Conservation (phyloP, 306 rosid species). For the Trichosanthes cucumerina region DNA sequence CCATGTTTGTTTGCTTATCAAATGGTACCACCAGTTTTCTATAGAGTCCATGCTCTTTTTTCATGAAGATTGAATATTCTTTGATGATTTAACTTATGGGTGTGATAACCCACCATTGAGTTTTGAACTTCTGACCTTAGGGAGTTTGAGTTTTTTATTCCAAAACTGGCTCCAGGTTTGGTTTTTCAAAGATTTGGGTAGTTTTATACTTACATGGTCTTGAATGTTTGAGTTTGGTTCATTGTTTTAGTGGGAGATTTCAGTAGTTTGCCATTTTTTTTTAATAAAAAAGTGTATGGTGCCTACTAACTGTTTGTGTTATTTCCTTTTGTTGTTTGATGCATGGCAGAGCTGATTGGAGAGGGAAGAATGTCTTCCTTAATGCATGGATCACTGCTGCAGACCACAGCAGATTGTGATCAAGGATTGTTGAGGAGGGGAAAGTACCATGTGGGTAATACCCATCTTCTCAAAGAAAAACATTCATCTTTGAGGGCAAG, state of each 20-base stretch:
- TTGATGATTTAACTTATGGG: background rate
- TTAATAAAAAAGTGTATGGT: background rate
- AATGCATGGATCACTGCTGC: slow-evolving; percentile 45
- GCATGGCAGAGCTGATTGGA: background rate
- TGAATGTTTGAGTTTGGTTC: background rate
- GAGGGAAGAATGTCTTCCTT: slow-evolving; percentile 35
- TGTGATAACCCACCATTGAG: background rate
- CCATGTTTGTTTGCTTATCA: background rate
- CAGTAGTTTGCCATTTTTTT: background rate
- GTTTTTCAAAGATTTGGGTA: background rate
- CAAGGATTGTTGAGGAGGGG: slow-evolving; percentile 22
- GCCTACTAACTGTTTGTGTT: background rate
- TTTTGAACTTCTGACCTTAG: background rate
- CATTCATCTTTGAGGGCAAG: background rate
- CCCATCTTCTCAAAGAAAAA: slow-evolving; percentile 8
- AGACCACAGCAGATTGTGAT: slow-evolving; percentile 30
- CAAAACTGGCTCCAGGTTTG: background rate
- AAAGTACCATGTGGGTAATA: slow-evolving; percentile 17
- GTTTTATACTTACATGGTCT: background rate
- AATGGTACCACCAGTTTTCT: background rate
- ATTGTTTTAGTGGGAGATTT: background rate
- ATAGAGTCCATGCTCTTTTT: background rate
- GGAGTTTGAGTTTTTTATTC: background rate
- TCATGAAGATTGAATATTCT: background rate
- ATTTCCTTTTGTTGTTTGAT: background rate